Evolutionary conservation across 192 early-diverging fungal genomes (phyloP).

Genomic region (Coemansia furcata): DNA sequence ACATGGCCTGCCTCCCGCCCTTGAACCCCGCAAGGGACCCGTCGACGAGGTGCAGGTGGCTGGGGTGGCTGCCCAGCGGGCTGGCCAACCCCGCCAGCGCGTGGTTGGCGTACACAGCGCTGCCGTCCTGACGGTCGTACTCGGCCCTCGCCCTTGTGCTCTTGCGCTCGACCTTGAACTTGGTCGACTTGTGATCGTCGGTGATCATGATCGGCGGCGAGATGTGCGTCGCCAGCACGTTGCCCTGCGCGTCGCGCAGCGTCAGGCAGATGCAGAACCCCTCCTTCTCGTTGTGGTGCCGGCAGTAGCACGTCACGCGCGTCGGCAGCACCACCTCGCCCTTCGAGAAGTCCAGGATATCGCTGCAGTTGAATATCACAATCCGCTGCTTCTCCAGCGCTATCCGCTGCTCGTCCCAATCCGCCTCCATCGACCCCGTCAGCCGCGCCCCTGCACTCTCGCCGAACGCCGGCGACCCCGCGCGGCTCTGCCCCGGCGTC

Average conservation of each 20-base stretch:
- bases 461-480: slow-evolving; percentile 46
- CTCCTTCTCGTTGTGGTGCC: slow-evolving; percentile 90
- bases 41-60: slow-evolving; percentile 13
- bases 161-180: slow-evolving; percentile 56
- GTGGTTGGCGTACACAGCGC: slow-evolving; percentile 44
- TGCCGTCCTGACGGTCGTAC: slow-evolving; percentile 48
- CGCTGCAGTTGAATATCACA: slow-evolving; percentile 84
- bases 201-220: slow-evolving; percentile 96
- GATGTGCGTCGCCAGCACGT: slow-evolving; percentile 71
- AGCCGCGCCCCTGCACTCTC: slow-evolving; percentile 28
- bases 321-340: slow-evolving; percentile 89
- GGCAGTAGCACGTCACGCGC: slow-evolving; percentile 94
- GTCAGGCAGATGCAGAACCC: slow-evolving; percentile 90
- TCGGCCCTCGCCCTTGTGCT: slow-evolving; percentile 55
- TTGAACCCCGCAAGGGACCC: not conserved
- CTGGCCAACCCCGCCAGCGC: slow-evolving; percentile 34
- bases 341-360: slow-evolving; percentile 81
- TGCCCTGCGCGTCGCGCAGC: slow-evolving; percentile 64
- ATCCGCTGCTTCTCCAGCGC: slow-evolving; percentile 75
- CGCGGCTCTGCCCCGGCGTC: slow-evolving; percentile 58
- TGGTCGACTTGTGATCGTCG: slow-evolving; percentile 94
- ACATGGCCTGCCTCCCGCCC: slow-evolving; percentile 39
- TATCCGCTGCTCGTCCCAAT: slow-evolving; percentile 66
- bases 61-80: slow-evolving; percentile 9
- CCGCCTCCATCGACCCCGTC: slow-evolving; percentile 57